Conservation (phyloP, 345 rosid genomes). For the Moringa oleifera region DNA sequence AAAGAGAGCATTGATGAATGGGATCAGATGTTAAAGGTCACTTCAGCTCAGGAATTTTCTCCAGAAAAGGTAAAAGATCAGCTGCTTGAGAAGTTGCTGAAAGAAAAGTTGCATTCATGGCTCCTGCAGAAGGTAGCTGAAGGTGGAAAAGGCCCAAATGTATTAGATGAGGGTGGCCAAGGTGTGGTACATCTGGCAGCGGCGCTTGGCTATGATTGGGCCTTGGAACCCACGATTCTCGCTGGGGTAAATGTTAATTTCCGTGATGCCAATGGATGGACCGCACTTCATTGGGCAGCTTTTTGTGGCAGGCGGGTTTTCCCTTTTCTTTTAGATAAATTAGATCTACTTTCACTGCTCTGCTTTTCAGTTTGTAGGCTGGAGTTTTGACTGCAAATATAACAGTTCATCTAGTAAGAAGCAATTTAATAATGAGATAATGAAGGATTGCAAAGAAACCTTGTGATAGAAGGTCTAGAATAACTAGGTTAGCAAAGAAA, state of each 20-base stretch:
- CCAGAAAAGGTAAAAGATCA: conserved; percentile 42
- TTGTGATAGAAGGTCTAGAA: background rate
- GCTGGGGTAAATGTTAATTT: conserved; percentile 89
- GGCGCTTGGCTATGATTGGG: conserved; percentile 97
- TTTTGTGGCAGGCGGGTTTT: conserved; percentile 70
- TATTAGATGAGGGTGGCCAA: conserved; percentile 83
- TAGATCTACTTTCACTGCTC: background rate
- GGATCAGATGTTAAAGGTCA: conserved; percentile 45
- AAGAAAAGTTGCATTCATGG: conserved; percentile 76
- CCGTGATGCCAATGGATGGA: conserved; percentile 94
- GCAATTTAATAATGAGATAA: background rate
- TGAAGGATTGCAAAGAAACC: background rate
- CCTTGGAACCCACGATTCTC: conserved; percentile 65
- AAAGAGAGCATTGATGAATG: conserved; percentile 51
- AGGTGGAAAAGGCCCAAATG: conserved; percentile 84
- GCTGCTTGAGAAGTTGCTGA: conserved; percentile 59
- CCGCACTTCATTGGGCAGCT: conserved; percentile 99
- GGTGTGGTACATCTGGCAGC: conserved; percentile 95
- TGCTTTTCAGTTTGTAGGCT: too few relatives aligned
- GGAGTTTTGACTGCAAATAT: background rate
- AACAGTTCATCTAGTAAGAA: background rate
- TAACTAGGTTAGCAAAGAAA: too few relatives aligned
- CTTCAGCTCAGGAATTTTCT: conserved; percentile 33
- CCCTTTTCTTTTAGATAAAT: background rate
- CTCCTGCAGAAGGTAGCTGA: conserved; percentile 68